Evolutionary conservation across 2,329 filamentous ascomycete species (phyloP).

Genomic region (Hymenoscyphus fructigenus): DNA sequence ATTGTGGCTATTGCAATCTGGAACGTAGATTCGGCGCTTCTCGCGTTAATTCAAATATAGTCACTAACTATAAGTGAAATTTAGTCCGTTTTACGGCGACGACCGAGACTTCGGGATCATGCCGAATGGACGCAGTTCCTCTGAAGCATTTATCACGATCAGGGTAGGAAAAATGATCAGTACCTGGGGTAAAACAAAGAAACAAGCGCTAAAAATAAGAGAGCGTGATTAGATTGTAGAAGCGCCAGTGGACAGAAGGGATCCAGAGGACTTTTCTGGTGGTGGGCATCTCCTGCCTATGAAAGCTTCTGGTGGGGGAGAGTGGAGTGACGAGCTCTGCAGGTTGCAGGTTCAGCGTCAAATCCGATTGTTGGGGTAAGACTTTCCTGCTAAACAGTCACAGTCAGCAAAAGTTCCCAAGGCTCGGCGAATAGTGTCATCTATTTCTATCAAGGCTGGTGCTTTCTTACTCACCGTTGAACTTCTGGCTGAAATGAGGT

Average conservation of each 20-base stretch:
- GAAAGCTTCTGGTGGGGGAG: background rate
- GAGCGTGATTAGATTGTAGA: background rate
- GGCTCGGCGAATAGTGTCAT: background rate
- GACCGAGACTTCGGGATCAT: background rate
- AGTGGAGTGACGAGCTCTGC: conserved; percentile 1
- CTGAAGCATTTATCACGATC: too few species aligned
- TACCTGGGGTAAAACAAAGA: background rate
- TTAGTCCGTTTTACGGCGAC: background rate
- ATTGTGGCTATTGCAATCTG: background rate
- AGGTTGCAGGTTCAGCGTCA: background rate
- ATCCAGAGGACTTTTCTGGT: background rate
- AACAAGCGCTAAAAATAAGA: background rate
- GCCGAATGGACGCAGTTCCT: background rate
- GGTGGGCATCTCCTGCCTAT: background rate
- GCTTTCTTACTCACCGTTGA: background rate
- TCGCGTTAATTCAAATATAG: background rate
- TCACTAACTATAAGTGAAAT: background rate
- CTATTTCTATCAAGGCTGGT: background rate
- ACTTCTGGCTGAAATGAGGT: conserved; percentile 5
- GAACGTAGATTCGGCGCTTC: background rate
- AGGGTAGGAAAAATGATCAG: background rate
- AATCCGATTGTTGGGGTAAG: background rate
- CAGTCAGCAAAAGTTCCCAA: background rate
- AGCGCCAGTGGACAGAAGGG: background rate
- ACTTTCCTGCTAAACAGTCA: background rate